Conservation (phyloP, 805 yeast species). For the Osmozyma mogii region DNA sequence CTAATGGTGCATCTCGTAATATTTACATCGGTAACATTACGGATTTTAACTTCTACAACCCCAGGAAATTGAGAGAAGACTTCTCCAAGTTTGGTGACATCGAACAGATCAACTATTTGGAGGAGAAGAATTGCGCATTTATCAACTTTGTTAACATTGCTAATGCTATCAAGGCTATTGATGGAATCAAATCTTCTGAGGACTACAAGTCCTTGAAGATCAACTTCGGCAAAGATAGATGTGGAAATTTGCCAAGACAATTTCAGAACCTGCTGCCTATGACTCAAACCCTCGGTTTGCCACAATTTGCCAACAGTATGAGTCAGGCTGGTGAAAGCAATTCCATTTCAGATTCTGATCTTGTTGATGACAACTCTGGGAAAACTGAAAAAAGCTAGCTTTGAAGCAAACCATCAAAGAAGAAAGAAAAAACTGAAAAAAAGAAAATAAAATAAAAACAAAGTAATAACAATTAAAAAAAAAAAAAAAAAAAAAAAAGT, state of each 20-base stretch:
- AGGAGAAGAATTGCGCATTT: conserved; percentile 82
- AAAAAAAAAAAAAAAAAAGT: too few relatives aligned
- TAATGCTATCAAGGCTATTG: conserved; percentile 83
- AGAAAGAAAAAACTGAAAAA: too few relatives aligned
- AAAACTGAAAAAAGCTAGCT: too few relatives aligned
- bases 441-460: too few relatives aligned
- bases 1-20: conserved; percentile 90
- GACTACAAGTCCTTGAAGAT: conserved; percentile 64
- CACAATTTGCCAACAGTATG: conserved; percentile 2
- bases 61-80: conserved; percentile 57
- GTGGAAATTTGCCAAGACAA: conserved; percentile 90
- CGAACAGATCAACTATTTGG: conserved; percentile 85
- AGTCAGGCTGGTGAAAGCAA: conserved; percentile 2
- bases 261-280: conserved; percentile 29
- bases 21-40: conserved; percentile 74
- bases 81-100: conserved; percentile 85
- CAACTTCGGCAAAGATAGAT: conserved; percentile 46
- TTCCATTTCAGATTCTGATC: conserved; percentile 6
- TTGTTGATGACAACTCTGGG: conserved; percentile 2
- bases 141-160: conserved; percentile 87
- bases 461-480: too few relatives aligned
- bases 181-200: conserved; percentile 72
- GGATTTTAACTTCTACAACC: conserved; percentile 43
- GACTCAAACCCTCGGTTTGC: conserved; percentile 3
- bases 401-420: too few relatives aligned